Evolutionary conservation across 352 stramenopile genomes (phyloP).

Genomic region (Globisporangium iwayamae): DNA sequence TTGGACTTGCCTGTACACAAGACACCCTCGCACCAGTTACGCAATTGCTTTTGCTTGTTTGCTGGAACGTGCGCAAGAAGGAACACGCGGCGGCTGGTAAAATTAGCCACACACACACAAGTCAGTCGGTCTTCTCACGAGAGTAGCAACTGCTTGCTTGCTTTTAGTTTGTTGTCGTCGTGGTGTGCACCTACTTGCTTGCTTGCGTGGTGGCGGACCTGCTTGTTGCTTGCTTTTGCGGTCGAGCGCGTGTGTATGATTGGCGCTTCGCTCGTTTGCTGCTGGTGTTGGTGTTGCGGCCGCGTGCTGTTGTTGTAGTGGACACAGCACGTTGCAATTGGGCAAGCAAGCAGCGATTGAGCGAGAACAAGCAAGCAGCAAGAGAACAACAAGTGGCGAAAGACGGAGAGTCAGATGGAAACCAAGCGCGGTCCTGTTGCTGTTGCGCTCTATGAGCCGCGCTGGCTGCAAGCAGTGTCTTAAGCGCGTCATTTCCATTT

Average conservation of each 20-base stretch:
- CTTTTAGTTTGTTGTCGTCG: background rate
- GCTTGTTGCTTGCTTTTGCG: background rate
- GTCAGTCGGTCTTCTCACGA: background rate
- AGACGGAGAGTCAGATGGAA: conserved; percentile 1
- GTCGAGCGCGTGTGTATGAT: background rate
- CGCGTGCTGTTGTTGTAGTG: conserved; percentile 2
- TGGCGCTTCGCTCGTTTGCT: conserved; percentile 1
- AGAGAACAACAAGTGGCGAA: conserved; percentile 1
- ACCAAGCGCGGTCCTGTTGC: background rate
- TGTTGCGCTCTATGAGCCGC: background rate
- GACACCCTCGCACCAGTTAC: background rate
- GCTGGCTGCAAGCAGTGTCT: background rate
- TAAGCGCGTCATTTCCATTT: too few species aligned
- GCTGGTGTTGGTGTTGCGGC: background rate
- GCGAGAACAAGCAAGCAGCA: conserved; percentile 3
- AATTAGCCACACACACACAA: conserved; percentile 3
- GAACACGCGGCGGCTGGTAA: conserved; percentile 1
- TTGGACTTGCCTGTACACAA: background rate
- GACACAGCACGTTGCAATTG: background rate
- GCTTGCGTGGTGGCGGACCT: background rate
- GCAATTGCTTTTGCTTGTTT: background rate
- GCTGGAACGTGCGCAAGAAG: background rate
- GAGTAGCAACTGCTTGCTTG: conserved; percentile 6
- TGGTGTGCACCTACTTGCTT: background rate
- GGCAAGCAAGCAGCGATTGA: conserved; percentile 2